phyloP scores from a whole-genome alignment of 208 protist species.

The Crithidia thermophila region DNA sequence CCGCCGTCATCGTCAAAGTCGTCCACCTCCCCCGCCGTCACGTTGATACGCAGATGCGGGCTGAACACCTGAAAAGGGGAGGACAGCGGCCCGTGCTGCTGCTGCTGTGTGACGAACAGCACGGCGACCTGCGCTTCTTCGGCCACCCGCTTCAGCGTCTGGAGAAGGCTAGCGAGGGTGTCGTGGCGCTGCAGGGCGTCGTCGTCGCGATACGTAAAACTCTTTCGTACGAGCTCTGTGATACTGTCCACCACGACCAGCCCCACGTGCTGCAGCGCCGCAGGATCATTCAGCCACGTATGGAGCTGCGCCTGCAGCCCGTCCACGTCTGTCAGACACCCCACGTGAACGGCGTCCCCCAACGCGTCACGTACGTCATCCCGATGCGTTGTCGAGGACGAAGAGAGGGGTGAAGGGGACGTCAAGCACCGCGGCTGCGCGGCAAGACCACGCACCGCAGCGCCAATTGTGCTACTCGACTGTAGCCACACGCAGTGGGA shows the following conservation, averaged over 20 bases:
- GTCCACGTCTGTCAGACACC: conserved; percentile 12
- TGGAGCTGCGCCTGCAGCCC: conserved; percentile 25
- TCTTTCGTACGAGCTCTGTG: conserved; percentile 45
- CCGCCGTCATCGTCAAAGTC: background rate
- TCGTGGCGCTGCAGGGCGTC: conserved; percentile 54
- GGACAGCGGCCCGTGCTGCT: background rate
- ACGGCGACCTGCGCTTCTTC: conserved; percentile 40
- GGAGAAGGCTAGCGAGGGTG: conserved; percentile 39
- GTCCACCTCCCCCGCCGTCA: background rate
- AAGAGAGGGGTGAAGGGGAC: too few relatives aligned
- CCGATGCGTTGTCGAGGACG: too few relatives aligned
- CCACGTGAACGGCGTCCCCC: conserved; percentile 14
- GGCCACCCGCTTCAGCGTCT: conserved; percentile 61
- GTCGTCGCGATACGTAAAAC: conserved; percentile 36
- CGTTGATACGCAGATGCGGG: too few relatives aligned
- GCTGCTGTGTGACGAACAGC: conserved; percentile 50
- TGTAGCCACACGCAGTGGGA: conserved; percentile 30
- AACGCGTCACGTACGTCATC: too few relatives aligned
- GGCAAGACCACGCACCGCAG: conserved; percentile 6
- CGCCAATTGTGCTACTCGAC: conserved; percentile 2
- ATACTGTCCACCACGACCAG: conserved; percentile 74
- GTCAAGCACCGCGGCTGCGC: background rate
- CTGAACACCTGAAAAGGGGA: background rate
- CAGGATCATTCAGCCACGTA: conserved; percentile 2
- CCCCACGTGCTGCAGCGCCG: conserved; percentile 7